Conservation (phyloP, 306 rosid species). For the Corylus heterophylla region DNA sequence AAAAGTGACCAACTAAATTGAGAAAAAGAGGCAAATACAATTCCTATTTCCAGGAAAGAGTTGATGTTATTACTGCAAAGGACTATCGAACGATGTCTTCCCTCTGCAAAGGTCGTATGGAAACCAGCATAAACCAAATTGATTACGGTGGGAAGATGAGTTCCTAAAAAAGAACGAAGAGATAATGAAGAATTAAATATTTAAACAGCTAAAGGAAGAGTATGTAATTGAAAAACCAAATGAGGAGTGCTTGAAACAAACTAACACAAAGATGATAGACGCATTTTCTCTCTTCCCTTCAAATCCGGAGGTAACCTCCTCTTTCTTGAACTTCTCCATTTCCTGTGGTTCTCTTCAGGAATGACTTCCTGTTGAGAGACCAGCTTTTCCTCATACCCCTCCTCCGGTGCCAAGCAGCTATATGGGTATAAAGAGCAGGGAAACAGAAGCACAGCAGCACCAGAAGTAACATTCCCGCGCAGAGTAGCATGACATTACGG, state of each 20-base stretch:
- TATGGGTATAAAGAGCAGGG: slow-evolving; percentile 58
- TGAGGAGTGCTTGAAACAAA: not conserved
- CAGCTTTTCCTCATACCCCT: slow-evolving; percentile 54
- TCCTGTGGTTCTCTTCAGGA: slow-evolving; percentile 53
- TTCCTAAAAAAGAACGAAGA: slow-evolving; percentile 5
- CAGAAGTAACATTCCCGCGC: slow-evolving; percentile 52
- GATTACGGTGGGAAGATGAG: not conserved
- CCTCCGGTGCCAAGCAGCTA: slow-evolving; percentile 57
- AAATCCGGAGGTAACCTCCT: slow-evolving; percentile 83
- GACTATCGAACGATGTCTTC: not conserved
- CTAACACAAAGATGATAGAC: slow-evolving; percentile 14
- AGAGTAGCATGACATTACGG: slow-evolving; percentile 80
- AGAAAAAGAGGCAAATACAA: not conserved
- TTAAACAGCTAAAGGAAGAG: not conserved
- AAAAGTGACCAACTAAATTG: not conserved
- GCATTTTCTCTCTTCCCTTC: slow-evolving; percentile 19
- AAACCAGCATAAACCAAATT: not conserved
- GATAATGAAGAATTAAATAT: not conserved
- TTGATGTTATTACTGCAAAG: not conserved
- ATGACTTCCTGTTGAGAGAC: slow-evolving; percentile 77
- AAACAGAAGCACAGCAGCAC: slow-evolving; percentile 83
- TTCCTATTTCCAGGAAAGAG: not conserved
- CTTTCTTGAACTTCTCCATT: slow-evolving; percentile 43
- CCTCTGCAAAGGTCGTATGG: not conserved
- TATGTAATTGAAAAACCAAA: not conserved